A percentile compares a stretch with the other conserved stretches of the same genome.
Conservation (phyloP, 2,329 filamentous ascomycete genomes). For the Colletotrichum camelliae region DNA sequence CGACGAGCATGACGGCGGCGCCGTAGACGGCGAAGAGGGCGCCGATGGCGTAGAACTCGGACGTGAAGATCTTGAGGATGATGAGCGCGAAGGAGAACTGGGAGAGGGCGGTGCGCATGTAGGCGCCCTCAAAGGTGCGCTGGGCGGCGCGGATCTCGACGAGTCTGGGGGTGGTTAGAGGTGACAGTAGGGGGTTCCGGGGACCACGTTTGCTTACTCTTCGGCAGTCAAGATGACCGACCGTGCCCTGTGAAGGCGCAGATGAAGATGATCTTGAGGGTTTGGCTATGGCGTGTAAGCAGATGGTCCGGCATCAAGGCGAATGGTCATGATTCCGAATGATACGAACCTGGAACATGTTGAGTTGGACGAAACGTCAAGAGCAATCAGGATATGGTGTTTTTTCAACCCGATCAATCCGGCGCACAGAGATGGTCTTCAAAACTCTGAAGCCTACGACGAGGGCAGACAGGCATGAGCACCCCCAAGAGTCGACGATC, state of each 20-base stretch:
- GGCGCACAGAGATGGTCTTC: background rate
- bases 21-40: conserved; percentile 94
- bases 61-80: conserved; percentile 94
- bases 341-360: conserved; percentile 18
- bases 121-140: conserved; percentile 95
- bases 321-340: background rate
- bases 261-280: conserved; percentile 75
- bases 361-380: background rate
- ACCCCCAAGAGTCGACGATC: background rate
- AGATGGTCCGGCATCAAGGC: background rate
- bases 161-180: conserved; percentile 54
- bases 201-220: conserved; percentile 57
- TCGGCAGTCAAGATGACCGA: conserved; percentile 81
- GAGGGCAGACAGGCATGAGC: background rate
- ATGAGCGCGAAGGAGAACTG: conserved; percentile 96
- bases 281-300: conserved; percentile 51
- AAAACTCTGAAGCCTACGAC: background rate
- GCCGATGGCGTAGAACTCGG: conserved; percentile 96
- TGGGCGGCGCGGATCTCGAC: conserved; percentile 95
- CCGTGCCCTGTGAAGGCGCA: conserved; percentile 83
- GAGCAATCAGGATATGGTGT: background rate
- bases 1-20: conserved; percentile 80
- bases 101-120: conserved; percentile 90
- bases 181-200: background rate
- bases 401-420: background rate